These are phyloP conservation scores for Vigna mungo DNA, from an alignment of 306 rosid species.

Conservation along the genomic window DNA sequence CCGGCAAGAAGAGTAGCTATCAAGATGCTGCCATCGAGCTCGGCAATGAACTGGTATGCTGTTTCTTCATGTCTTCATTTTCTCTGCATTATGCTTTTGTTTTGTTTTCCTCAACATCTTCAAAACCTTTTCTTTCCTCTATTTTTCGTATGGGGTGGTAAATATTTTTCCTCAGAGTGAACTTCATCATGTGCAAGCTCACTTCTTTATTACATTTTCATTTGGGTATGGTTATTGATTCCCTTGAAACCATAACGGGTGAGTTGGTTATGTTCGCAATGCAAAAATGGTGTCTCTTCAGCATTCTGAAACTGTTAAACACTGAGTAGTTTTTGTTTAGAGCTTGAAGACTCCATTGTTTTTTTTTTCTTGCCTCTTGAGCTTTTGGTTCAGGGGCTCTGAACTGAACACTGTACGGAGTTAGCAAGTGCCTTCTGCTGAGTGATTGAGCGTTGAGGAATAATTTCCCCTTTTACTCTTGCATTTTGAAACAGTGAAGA, in stretches of 20 bases:
- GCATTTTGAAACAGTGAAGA: constrained; percentile 34
- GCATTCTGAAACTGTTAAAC: neutral
- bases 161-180: neutral
- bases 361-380: constrained; percentile 7
- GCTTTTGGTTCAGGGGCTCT: constrained; percentile 33
- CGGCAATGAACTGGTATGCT: constrained; percentile 87
- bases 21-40: constrained; percentile 96
- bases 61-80: neutral
- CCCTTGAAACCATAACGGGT: neutral
- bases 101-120: constrained; percentile 5
- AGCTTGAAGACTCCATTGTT: constrained; percentile 13
- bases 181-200: constrained; percentile 29
- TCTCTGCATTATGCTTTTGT: neutral
- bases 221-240: neutral
- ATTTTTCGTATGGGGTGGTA: neutral
- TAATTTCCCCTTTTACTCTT: constrained; percentile 13
- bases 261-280: neutral
- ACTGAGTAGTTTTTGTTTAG: neutral
- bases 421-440: constrained; percentile 28
- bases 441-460: constrained; percentile 35
- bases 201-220: constrained; percentile 49
- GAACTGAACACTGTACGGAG: constrained; percentile 20
- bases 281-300: neutral
- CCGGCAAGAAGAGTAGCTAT: constrained; percentile 90
- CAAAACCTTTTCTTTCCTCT: neutral